Conservation (phyloP, 2,329 filamentous ascomycete species). For the Penicillium sp. region DNA sequence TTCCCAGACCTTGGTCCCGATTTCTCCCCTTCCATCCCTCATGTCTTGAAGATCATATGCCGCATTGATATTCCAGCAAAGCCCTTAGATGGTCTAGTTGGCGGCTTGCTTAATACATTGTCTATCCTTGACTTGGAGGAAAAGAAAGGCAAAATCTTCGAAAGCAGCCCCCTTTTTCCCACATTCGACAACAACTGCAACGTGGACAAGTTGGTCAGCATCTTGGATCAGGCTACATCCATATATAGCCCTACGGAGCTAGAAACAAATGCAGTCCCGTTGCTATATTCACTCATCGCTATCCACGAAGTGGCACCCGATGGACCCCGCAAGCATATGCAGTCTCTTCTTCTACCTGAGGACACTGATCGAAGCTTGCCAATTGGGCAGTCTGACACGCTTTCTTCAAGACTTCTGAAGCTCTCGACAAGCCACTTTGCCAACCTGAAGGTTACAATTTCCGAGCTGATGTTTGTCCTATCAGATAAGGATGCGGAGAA, state of each 20-base stretch:
- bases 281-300: conserved; percentile 70
- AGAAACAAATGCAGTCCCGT: conserved; percentile 66
- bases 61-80: conserved; percentile 59
- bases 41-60: conserved; percentile 67
- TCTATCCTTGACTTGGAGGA: conserved; percentile 70
- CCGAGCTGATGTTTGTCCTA: conserved; percentile 78
- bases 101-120: conserved; percentile 73
- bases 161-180: conserved; percentile 63
- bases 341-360: conserved; percentile 68
- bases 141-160: conserved; percentile 47
- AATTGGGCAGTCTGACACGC: conserved; percentile 69
- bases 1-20: conserved; percentile 59
- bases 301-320: conserved; percentile 68
- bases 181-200: conserved; percentile 58
- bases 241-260: conserved; percentile 66
- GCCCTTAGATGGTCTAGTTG: conserved; percentile 70
- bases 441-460: conserved; percentile 70
- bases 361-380: conserved; percentile 72
- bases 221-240: conserved; percentile 66
- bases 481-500: conserved; percentile 74
- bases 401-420: conserved; percentile 73
- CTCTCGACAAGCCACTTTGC: conserved; percentile 74
- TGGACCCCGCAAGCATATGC: conserved; percentile 61
- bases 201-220: conserved; percentile 62
- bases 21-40: conserved; percentile 67